Evolutionary conservation across 23 red algal genomes (phyloP), one percentile per base, ranked within the genome.

Genomic region (Gracilaria caudata): DNA sequence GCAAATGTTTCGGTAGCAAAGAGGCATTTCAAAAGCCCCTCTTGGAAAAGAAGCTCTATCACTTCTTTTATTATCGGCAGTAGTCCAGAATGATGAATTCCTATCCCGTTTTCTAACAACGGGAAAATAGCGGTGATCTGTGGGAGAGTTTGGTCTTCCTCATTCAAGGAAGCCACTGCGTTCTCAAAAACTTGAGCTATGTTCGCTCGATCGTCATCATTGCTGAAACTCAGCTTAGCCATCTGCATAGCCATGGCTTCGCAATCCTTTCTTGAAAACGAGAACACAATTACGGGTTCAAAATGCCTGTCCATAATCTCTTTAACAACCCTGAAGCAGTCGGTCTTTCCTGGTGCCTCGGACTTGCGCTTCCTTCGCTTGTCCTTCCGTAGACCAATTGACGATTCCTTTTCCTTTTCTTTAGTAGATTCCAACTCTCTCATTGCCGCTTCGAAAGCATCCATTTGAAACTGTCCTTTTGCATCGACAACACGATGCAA

Each of bases 1-100:
- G 97, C 75, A 79, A 99, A 99, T 7, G 97, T 99, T 88, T 99
- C 97, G 4, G 97, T 99, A 17, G 97, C 97, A 86, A 99, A 95
- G n/a, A 99, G 66, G 0, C 94, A 90, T 66, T 95, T 95, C 46
- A 99, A 70, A 9, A 99, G 79, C 14, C 97, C 97, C 64, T 95
- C 91, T 53, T 95, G 90, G 71, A 99, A 99, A 41, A 99, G 82
- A 78, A 99, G 92, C 74, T 99, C 97, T 17, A 94, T 88, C 19
- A 95, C 90, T 78, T 99, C 97, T 51, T 99, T 99, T 35, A 99
- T 88, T 25, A 99, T 70, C 0, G 97, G 97, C 47, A 99, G 82
- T 1, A 99, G 81, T 33, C 97, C 97, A n/a, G 97, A 94, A 92
- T 99, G 97, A 73, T 99, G 97, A 68, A 99, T 92, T 37, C 97